Percentiles rank a stretch among this genome's conserved stretches.
Conservation (phyloP, 2,329 filamentous ascomycete species). For the Simplicillium sp. region DNA sequence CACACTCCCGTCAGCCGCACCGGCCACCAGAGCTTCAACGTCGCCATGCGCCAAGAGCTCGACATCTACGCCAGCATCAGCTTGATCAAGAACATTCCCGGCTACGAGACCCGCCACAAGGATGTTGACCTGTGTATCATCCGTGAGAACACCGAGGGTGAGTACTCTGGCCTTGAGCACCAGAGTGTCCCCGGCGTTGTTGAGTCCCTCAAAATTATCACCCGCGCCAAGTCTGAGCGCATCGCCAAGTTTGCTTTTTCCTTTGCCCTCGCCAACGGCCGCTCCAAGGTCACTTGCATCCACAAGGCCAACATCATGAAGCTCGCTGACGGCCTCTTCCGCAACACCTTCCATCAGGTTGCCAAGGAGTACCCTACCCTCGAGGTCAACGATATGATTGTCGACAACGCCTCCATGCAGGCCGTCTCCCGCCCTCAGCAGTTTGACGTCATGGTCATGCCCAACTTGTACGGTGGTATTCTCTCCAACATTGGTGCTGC, state of each 20-base stretch:
- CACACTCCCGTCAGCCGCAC: constrained; percentile 96
- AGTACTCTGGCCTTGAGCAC: constrained; percentile 98
- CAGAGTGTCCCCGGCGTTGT: constrained; percentile 94
- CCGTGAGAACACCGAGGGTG: constrained; percentile 99
- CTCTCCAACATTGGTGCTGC: constrained; percentile 98
- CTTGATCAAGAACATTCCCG: constrained; percentile 98
- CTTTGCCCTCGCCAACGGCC: constrained; percentile 96
- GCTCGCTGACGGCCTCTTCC: constrained; percentile 96
- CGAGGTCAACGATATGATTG: constrained; percentile 98
- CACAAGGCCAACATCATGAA: constrained; percentile 99
- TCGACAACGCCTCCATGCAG: constrained; percentile 99
- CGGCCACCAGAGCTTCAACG: constrained; percentile 99
- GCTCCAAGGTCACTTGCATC: constrained; percentile 98
- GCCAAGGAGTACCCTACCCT: constrained; percentile 93
- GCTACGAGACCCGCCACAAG: constrained; percentile 95
- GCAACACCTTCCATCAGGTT: constrained; percentile 88
- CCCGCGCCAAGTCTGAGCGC: constrained; percentile 95
- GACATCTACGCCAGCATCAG: constrained; percentile 98
- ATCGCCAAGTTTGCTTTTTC: constrained; percentile 98
- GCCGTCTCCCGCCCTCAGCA: constrained; percentile 93
- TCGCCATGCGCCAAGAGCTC: constrained; percentile 96
- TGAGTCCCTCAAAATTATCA: constrained; percentile 99
- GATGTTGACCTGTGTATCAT: constrained; percentile 98
- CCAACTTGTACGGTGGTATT: constrained; percentile 97
- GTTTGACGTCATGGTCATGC: constrained; percentile 99